Base-by-base conservation (phyloP, 495 filamentous ascomycete species). In the Clavariopsis aquatica region DNA sequence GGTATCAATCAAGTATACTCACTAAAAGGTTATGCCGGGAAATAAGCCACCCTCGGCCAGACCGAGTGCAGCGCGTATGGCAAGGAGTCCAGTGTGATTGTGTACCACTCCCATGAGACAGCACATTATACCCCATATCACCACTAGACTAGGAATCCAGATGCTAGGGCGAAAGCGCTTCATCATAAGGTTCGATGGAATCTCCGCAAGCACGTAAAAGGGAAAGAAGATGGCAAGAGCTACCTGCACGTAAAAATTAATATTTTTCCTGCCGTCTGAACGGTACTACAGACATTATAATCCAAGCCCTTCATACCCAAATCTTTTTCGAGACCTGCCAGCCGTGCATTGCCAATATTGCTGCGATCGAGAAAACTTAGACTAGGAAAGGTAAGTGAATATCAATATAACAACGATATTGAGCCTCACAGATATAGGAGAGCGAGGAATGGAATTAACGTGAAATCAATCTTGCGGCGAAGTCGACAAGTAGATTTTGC, bases 71-170 rank as follows among this genome's bases (percentile, higher is more conserved):
- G 69, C 70, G 9, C 73, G 66, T 12, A 65, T 61, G 24, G 52
- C 70, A 24, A 70, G 64, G 26, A 75, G 71, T 0, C 73, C 71
- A 23, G 71, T 43, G 23, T 69, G 56, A 55, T 66, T 69, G 22
- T 69, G 45, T 20, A 70, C 65, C 2, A 70, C 20, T 26, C 73
- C 73, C 62, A 70, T 73, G 22, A 73, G 68, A 19, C 69, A 71
- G 64, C 74, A 79, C 29, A 74, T 62, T 19, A 74, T 65, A 2
- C 82, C 85, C 85, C 84, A 89, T 19, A 75, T 65, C 22, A 84
- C 68, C 58, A 82, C 82, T 47, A 86, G 75, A 29, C 78, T 76
- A 10, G 85, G 81, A 47, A 86, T 71, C 84, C 83, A 87, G 52
- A 84, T 69, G 27, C 74, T 53, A 15, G 66, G 66, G 22, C 64